phyloP scores from a whole-genome alignment of 2,329 filamentous ascomycete genomes.

The Podosphaera fusca region DNA sequence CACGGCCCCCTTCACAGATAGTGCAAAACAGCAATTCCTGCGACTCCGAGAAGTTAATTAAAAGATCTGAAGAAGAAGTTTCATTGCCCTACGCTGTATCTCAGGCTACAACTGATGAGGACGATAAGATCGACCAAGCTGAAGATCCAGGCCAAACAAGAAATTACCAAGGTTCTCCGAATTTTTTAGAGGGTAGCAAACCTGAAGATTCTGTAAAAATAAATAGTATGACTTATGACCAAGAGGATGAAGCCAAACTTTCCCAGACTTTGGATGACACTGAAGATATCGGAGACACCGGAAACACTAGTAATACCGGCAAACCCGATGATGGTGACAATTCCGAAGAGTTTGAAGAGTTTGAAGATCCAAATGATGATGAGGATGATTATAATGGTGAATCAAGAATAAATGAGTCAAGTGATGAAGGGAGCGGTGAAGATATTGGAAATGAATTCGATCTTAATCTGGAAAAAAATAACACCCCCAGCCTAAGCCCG shows the following conservation, averaged over 20 bases:
- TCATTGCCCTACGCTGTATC: too few relatives aligned
- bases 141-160: too few relatives aligned
- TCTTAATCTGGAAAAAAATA: constrained; percentile 23
- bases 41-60: too few relatives aligned
- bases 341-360: constrained; percentile 11
- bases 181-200: too few relatives aligned
- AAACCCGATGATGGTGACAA: constrained; percentile 15
- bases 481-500: constrained; percentile 29
- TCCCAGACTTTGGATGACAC: not conserved
- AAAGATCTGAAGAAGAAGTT: too few relatives aligned
- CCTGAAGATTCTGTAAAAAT: too few relatives aligned
- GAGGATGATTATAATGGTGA: constrained; percentile 21
- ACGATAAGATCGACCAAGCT: too few relatives aligned
- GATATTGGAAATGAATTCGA: constrained; percentile 42
- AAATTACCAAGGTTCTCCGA: too few relatives aligned
- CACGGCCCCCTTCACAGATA: too few relatives aligned
- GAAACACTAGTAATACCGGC: constrained; percentile 2
- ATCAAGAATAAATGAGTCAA: constrained; percentile 21
- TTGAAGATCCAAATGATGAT: constrained; percentile 13
- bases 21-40: too few relatives aligned
- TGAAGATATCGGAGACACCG: not conserved
- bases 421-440: constrained; percentile 33
- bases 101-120: too few relatives aligned
- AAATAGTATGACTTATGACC: not conserved
- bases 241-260: not conserved